Evolutionary conservation across 495 filamentous ascomycete species (phyloP), one percentile per base, ranked within the genome.

Genomic region (Aspergillus coremiiformis): DNA sequence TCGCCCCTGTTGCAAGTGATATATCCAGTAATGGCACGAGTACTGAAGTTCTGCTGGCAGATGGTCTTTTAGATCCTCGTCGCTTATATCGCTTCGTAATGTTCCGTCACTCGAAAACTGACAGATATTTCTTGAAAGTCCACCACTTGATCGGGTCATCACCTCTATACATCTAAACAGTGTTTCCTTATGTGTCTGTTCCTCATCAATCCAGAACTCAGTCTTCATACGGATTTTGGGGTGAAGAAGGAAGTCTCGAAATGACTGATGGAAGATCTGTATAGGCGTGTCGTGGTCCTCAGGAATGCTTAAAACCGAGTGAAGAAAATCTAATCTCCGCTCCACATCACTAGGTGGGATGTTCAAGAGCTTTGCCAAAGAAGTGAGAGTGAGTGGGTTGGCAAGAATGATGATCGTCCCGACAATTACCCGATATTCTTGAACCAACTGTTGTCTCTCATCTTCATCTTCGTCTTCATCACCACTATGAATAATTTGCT

Each of bases 311-410:
- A 56, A 46, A 47, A 63, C 55, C 22, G 46, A 53, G 17, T 23
- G 53, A 46, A 42, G 49, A 6, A 53, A 29, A 48, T 50, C 11
- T 12, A 32, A 27, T 46, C 49, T 27, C 55, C 5, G n/a, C 56
- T 35, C 20, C 53, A 52, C 23, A 69, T 52, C 39, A 49, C 56
- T 49, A 12, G 11, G 5, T 12, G 7, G 11, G 29, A 10, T 12
- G 11, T 32, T 12, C 11, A 27, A 8, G 8, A 27, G 8, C 11
- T 69, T 65, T 20, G 64, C 56, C 64, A 61, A 70, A 48, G 68
- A 51, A 30, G 67, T 53, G 17, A 61, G 58, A 20, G 61, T 3
- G 5, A 32, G 29, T 32, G 29, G 5, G 29, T 12, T 32, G 2
- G 2, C 29, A 32, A 32, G 29, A 27, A 32, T 32, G 29, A 32